phyloP scores from a whole-genome alignment of 177 flowering plant species.

The Vitis hybrid region DNA sequence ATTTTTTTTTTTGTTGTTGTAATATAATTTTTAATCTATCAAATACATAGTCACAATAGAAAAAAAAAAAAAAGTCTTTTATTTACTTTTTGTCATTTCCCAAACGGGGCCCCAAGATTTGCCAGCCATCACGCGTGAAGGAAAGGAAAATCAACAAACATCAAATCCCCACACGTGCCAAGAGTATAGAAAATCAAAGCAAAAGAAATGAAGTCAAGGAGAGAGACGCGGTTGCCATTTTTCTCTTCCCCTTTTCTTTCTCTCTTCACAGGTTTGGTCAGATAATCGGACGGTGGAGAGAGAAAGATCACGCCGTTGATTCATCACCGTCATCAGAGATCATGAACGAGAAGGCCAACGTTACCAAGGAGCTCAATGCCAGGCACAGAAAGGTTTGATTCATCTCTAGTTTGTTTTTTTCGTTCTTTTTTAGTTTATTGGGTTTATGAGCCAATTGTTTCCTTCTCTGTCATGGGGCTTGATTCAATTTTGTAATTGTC shows the following conservation, averaged over 20 bases:
- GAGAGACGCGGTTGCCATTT: not conserved
- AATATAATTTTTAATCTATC: too few relatives aligned
- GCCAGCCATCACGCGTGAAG: too few relatives aligned
- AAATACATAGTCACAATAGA: too few relatives aligned
- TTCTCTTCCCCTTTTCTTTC: not conserved
- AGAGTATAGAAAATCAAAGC: not conserved
- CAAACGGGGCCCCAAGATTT: too few relatives aligned
- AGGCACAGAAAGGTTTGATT: slow-evolving; percentile 73
- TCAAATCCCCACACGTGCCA: not conserved
- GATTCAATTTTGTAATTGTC: too few relatives aligned
- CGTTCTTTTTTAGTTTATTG: not conserved
- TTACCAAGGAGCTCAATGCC: slow-evolving; percentile 89
- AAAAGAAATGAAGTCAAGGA: slow-evolving; percentile 8
- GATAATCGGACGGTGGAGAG: slow-evolving; percentile 7
- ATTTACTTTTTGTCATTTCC: too few relatives aligned
- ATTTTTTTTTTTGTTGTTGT: too few relatives aligned
- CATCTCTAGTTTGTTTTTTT: not conserved
- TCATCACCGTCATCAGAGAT: not conserved
- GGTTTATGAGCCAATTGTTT: too few relatives aligned
- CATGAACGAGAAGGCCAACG: slow-evolving; percentile 93
- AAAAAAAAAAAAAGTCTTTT: too few relatives aligned
- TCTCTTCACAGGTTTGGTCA: not conserved
- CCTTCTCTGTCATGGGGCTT: too few relatives aligned
- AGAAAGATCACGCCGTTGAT: not conserved
- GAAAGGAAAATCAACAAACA: too few relatives aligned